phyloP scores from a whole-genome alignment of 805 yeast species.

The Middelhovenomyces tepae region DNA sequence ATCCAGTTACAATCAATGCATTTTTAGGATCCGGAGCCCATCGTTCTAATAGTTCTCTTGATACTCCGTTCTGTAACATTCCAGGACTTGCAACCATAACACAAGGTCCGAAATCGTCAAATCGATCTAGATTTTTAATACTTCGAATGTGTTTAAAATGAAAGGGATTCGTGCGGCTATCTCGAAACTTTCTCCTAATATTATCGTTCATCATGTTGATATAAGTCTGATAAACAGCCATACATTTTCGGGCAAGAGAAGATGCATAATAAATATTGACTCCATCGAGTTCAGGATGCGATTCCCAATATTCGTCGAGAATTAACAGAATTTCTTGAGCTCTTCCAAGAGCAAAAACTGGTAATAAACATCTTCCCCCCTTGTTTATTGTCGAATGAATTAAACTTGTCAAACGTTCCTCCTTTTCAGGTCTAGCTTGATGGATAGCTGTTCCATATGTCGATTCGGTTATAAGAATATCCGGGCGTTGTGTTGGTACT shows the following conservation, averaged over 20 bases:
- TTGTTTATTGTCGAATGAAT: constrained; percentile 76
- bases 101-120: constrained; percentile 92
- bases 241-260: constrained; percentile 85
- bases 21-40: constrained; percentile 98
- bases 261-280: constrained; percentile 88
- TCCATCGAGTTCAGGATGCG: constrained; percentile 70
- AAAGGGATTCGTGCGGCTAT: constrained; percentile 80
- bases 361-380: constrained; percentile 88
- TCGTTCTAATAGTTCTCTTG: constrained; percentile 80
- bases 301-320: constrained; percentile 90
- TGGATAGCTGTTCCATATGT: constrained; percentile 98
- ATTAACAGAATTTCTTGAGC: constrained; percentile 90
- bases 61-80: constrained; percentile 94
- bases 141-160: constrained; percentile 78
- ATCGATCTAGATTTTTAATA: constrained; percentile 67
- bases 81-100: constrained; percentile 97
- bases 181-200: constrained; percentile 65
- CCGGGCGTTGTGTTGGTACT: constrained; percentile 74
- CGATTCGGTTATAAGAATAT: constrained; percentile 84
- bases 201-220: constrained; percentile 96
- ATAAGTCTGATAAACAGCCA: constrained; percentile 95
- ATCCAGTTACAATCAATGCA: constrained; percentile 84
- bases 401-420: constrained; percentile 65
- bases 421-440: constrained; percentile 82
- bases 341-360: constrained; percentile 93